Evolutionary conservation across 768 basidiomycete genomes (phyloP).

Genomic region (Mrakia blollopis): DNA sequence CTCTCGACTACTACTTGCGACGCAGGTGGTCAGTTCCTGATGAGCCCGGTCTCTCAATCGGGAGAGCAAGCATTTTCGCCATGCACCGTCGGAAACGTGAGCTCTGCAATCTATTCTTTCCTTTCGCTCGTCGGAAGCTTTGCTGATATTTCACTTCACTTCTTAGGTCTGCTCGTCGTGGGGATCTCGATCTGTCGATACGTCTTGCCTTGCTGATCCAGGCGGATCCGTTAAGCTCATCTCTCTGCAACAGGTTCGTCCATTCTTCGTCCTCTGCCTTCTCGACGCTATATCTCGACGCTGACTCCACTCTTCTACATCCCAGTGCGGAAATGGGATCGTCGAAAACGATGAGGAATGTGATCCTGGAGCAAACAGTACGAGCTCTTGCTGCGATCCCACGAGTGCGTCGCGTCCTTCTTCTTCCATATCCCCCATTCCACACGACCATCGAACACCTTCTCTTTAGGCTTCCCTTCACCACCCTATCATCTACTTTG

Average conservation of each 20-base stretch:
- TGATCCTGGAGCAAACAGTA: conserved; percentile 63
- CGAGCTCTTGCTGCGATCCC: conserved; percentile 62
- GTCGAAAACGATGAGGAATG: conserved; percentile 68
- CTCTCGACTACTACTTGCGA: conserved; percentile 57
- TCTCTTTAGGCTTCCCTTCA: too few species aligned
- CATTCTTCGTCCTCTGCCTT: too few species aligned
- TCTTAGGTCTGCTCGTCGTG: conserved; percentile 35
- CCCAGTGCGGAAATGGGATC: conserved; percentile 41
- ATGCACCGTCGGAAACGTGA: conserved; percentile 79
- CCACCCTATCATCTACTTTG: too few species aligned
- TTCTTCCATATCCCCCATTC: too few species aligned
- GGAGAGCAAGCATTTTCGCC: conserved; percentile 67
- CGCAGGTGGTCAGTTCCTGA: conserved; percentile 58
- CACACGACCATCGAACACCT: neutral
- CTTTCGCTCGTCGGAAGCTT: neutral
- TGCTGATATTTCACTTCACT: neutral
- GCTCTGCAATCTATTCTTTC: conserved; percentile 45
- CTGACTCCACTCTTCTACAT: too few species aligned
- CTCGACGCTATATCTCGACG: too few species aligned
- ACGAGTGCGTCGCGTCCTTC: conserved; percentile 48
- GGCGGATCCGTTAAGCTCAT: conserved; percentile 44
- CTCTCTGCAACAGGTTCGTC: conserved; percentile 33
- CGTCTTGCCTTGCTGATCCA: conserved; percentile 64
- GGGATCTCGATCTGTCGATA: conserved; percentile 53
- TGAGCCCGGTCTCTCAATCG: conserved; percentile 68